Evolutionary conservation across 1,284 basidiomycete species (phyloP).

Genomic region (Pterulicium gracile): DNA sequence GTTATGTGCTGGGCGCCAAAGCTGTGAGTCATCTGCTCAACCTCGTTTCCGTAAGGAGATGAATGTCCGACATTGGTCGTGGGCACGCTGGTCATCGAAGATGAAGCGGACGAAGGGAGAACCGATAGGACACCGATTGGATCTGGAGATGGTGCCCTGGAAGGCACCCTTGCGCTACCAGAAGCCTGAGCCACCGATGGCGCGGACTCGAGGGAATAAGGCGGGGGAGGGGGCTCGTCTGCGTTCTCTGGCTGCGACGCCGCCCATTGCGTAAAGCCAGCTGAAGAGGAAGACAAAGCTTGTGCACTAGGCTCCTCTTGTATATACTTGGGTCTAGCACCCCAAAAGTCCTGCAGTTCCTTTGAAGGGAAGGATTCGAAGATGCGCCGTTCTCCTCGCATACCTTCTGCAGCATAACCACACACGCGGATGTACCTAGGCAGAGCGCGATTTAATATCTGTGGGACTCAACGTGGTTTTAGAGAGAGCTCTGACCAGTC

Average conservation of each 20-base stretch:
- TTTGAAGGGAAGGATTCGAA: constrained; percentile 58
- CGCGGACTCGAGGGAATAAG: constrained; percentile 50
- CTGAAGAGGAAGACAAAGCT: constrained; percentile 17
- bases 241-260: constrained; percentile 26
- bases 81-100: neutral
- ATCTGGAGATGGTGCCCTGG: neutral
- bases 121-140: neutral
- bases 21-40: no score
- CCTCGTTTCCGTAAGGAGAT: neutral
- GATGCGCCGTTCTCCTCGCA: constrained; percentile 50
- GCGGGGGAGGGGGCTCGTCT: constrained; percentile 54
- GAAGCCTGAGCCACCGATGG: no score
- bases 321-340: constrained; percentile 48
- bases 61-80: neutral
- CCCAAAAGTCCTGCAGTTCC: constrained; percentile 67
- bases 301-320: constrained; percentile 19
- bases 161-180: no score
- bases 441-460: constrained; percentile 2
- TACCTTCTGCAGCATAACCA: constrained; percentile 57
- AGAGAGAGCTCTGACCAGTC: constrained; percentile 44
- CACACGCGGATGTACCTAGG: constrained; percentile 67
- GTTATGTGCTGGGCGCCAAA: neutral
- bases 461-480: constrained; percentile 5
- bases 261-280: constrained; percentile 24
- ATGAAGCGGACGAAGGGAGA: neutral